Percentiles rank a stretch among this genome's conserved stretches.
These are phyloP conservation scores for Bryoerythrophyllum caledonicum DNA, from an alignment of 225 moss, liverwort and hornwort species.

Conservation along the genomic window DNA sequence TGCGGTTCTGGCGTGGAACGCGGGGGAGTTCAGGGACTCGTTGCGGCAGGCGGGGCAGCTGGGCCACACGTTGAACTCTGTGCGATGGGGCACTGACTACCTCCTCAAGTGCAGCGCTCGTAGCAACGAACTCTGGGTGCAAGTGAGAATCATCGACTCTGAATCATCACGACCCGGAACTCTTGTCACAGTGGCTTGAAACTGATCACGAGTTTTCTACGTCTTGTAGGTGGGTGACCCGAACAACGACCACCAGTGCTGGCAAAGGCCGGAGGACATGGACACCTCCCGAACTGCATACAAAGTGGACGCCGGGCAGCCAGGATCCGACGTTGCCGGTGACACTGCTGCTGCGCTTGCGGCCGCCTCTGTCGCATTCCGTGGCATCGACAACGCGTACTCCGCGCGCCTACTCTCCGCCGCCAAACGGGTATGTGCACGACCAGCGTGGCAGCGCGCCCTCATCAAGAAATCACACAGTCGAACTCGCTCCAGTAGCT, in stretches of 20 bases:
- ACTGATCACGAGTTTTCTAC: background rate
- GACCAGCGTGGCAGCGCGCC: background rate
- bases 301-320: slow-evolving; percentile 51
- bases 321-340: slow-evolving; percentile 45
- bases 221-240: slow-evolving; percentile 40
- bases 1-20: slow-evolving; percentile 33
- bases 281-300: slow-evolving; percentile 62
- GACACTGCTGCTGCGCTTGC: slow-evolving; percentile 47
- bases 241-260: slow-evolving; percentile 63
- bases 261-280: slow-evolving; percentile 87
- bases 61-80: slow-evolving; percentile 40
- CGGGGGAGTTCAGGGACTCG: slow-evolving; percentile 32
- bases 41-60: slow-evolving; percentile 34
- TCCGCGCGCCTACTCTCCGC: slow-evolving; percentile 50
- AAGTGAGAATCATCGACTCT: slow-evolving; percentile 22
- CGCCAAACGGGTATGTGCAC: slow-evolving; percentile 47
- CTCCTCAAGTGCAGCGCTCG: slow-evolving; percentile 40
- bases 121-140: slow-evolving; percentile 43
- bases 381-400: slow-evolving; percentile 47
- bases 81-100: slow-evolving; percentile 48
- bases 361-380: slow-evolving; percentile 37
- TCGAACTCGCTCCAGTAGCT: too few relatives aligned
- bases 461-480: background rate
- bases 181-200: background rate
- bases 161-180: background rate